phyloP scores from a whole-genome alignment of 2,329 filamentous ascomycete genomes.

The Trichoderma guizhouense region DNA sequence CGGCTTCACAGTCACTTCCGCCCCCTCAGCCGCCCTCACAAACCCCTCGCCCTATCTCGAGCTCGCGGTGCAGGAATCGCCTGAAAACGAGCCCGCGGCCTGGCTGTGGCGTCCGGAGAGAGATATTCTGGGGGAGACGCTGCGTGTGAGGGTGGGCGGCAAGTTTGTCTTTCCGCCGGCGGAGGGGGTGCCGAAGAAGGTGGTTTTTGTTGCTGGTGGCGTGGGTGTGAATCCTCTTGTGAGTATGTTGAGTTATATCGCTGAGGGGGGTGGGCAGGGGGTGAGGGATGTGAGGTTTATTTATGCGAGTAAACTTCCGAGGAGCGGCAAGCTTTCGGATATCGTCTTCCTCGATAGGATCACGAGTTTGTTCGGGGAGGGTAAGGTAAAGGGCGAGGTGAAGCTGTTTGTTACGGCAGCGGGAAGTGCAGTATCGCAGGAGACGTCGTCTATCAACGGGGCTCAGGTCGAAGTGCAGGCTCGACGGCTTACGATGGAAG shows the following conservation, averaged over 20 bases:
- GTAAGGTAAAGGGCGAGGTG: constrained; percentile 39
- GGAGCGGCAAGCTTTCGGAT: constrained; percentile 26
- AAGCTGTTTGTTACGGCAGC: constrained; percentile 46
- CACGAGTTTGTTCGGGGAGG: constrained; percentile 37
- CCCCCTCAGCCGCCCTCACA: constrained; percentile 56
- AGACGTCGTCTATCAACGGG: not conserved
- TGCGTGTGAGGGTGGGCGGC: constrained; percentile 73
- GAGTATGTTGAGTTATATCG: constrained; percentile 65
- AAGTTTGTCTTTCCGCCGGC: constrained; percentile 77
- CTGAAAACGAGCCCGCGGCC: constrained; percentile 66
- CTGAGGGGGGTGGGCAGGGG: constrained; percentile 26
- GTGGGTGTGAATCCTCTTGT: constrained; percentile 80
- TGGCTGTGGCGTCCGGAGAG: constrained; percentile 66
- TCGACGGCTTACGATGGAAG: constrained; percentile 42
- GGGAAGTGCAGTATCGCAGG: not conserved
- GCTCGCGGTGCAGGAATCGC: constrained; percentile 71
- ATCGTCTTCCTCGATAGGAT: constrained; percentile 54
- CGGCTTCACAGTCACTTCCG: constrained; percentile 84
- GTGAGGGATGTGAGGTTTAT: constrained; percentile 53
- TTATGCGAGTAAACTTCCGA: constrained; percentile 52
- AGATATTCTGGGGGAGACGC: constrained; percentile 54
- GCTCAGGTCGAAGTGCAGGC: constrained; percentile 23
- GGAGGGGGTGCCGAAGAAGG: constrained; percentile 20
- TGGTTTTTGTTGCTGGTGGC: constrained; percentile 76
- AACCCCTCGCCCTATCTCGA: constrained; percentile 57